Percentiles rank a stretch among this genome's conserved stretches.
These are phyloP conservation scores for Pseudogymnoascus sp. DNA, from an alignment of 2,329 filamentous ascomycete species.

Conservation along the genomic window DNA sequence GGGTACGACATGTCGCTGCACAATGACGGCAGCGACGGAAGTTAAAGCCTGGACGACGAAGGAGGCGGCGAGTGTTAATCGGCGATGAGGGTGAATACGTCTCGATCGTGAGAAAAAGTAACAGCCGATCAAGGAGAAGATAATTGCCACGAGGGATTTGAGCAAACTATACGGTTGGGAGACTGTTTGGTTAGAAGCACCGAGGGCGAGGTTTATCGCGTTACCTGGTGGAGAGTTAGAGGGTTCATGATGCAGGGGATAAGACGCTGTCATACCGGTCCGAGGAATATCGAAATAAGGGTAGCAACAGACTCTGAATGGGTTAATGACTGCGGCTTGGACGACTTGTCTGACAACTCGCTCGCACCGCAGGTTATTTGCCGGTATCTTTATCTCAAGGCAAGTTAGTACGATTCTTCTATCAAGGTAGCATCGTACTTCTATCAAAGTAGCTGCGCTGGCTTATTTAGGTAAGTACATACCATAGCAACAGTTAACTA, in stretches of 20 bases:
- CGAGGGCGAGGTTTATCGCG: conserved; percentile 54
- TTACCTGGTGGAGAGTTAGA: conserved; percentile 36
- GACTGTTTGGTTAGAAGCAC: conserved; percentile 41
- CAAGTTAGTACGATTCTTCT: too few relatives aligned
- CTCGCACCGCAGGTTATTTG: too few relatives aligned
- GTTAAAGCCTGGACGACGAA: conserved; percentile 47
- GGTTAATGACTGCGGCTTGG: too few relatives aligned
- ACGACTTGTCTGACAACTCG: too few relatives aligned
- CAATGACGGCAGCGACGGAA: conserved; percentile 33
- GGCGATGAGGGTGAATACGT: conserved; percentile 31
- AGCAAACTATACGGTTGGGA: conserved; percentile 44
- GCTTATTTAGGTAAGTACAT: too few relatives aligned
- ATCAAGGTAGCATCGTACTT: too few relatives aligned
- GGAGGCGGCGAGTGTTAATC: conserved; percentile 37
- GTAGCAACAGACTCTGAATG: too few relatives aligned
- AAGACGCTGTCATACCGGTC: conserved; percentile 28
- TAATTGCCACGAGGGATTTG: conserved; percentile 42
- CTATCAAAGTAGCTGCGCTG: too few relatives aligned
- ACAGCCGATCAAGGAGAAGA: conserved; percentile 49
- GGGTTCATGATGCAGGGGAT: not conserved
- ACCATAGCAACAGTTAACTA: too few relatives aligned
- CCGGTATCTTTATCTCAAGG: too few relatives aligned
- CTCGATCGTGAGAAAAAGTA: conserved; percentile 35
- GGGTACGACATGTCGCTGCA: conserved; percentile 16
- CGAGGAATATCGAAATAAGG: too few relatives aligned